A percentile compares a stretch with the other conserved stretches of the same genome.
Conservation (phyloP, 495 filamentous ascomycete genomes). For the Aspergillus sclerotioniger region DNA sequence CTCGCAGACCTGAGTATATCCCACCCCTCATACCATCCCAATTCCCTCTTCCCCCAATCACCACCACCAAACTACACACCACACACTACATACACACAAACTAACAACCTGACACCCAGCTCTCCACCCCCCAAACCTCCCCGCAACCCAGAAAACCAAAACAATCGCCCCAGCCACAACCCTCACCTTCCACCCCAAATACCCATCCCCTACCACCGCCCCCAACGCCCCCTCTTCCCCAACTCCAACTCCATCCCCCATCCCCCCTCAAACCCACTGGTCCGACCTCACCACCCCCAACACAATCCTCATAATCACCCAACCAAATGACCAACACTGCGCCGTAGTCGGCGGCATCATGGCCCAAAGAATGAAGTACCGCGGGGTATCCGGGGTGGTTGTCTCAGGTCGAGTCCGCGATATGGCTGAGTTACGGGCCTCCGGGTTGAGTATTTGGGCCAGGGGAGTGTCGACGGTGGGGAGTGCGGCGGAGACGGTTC, state of each 20-base stretch:
- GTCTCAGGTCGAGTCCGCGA: slow-evolving; percentile 64
- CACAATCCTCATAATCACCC: slow-evolving; percentile 58
- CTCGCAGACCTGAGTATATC: slow-evolving; percentile 58
- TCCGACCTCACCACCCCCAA: slow-evolving; percentile 54
- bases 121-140: slow-evolving; percentile 34
- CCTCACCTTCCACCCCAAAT: slow-evolving; percentile 59
- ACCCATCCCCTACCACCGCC: not conserved
- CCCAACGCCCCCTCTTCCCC: slow-evolving; percentile 25
- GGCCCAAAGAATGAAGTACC: slow-evolving; percentile 57
- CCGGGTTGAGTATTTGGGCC: slow-evolving; percentile 56
- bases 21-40: slow-evolving; percentile 5
- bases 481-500: slow-evolving; percentile 57
- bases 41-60: slow-evolving; percentile 33
- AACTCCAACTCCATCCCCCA: slow-evolving; percentile 26
- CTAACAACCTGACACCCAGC: slow-evolving; percentile 23
- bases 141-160: slow-evolving; percentile 36
- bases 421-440: slow-evolving; percentile 48
- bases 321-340: slow-evolving; percentile 57
- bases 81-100: too few relatives aligned
- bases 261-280: slow-evolving; percentile 52
- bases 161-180: slow-evolving; percentile 61
- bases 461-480: slow-evolving; percentile 57
- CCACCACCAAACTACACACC: slow-evolving; percentile 31
- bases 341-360: slow-evolving; percentile 69
- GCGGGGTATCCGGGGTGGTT: slow-evolving; percentile 54